A percentile compares a stretch with the other conserved stretches of the same genome.
Evolutionary conservation across 129 eudicot species (phyloP).

Genomic region (Sambucus nigra): DNA sequence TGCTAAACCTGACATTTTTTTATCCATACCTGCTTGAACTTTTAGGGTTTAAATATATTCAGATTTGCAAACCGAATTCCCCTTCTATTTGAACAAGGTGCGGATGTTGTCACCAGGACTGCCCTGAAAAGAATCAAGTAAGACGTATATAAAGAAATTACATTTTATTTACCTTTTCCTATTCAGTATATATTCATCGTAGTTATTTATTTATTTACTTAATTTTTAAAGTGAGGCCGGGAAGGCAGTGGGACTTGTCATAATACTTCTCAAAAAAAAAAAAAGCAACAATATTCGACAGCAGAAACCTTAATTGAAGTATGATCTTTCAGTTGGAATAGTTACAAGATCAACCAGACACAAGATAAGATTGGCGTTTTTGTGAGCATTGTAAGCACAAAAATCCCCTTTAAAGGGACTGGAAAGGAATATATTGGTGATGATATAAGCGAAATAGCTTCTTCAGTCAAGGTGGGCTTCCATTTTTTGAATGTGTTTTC

Average conservation of each 20-base stretch:
- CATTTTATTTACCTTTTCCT: too few relatives aligned
- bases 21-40: background rate
- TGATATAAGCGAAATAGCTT: slow-evolving; percentile 94
- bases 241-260: too few relatives aligned
- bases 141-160: slow-evolving; percentile 5
- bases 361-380: slow-evolving; percentile 97
- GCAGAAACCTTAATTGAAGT: slow-evolving; percentile 7
- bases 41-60: slow-evolving; percentile 86
- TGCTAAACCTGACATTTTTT: slow-evolving; percentile 1
- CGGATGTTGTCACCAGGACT: slow-evolving; percentile 99
- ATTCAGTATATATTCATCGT: too few relatives aligned
- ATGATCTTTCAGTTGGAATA: slow-evolving; percentile 63
- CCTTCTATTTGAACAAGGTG: slow-evolving; percentile 98
- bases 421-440: slow-evolving; percentile 99
- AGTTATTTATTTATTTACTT: too few relatives aligned
- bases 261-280: background rate
- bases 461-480: slow-evolving; percentile 74
- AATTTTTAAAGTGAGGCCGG: too few relatives aligned
- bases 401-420: slow-evolving; percentile 96
- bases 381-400: slow-evolving; percentile 99
- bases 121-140: slow-evolving; percentile 94
- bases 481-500: background rate
- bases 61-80: slow-evolving; percentile 99
- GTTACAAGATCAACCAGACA: slow-evolving; percentile 90
- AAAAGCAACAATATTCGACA: background rate